These are phyloP conservation scores for Pelargonium australe DNA, from an alignment of 441 rosid genomes.

Conservation along the genomic window DNA sequence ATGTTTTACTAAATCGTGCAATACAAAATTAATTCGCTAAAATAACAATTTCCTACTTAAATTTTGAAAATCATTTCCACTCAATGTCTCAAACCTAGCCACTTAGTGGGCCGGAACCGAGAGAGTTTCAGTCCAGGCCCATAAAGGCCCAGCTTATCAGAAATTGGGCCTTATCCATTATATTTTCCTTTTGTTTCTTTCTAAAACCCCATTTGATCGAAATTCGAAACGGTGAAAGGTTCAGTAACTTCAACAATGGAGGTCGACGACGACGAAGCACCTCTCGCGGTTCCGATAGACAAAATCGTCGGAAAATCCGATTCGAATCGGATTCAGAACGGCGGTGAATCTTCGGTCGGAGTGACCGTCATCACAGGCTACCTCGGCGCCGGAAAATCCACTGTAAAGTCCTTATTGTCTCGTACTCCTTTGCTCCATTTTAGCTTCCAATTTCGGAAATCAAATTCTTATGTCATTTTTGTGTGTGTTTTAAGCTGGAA, in stretches of 20 bases:
- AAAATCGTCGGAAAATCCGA: slow-evolving; percentile 6
- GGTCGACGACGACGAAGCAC: slow-evolving; percentile 63
- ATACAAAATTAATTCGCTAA: too few relatives aligned
- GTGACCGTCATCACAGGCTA: slow-evolving; percentile 87
- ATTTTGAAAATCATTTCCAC: too few relatives aligned
- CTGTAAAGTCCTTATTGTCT: slow-evolving; percentile 37
- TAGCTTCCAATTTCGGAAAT: not conserved
- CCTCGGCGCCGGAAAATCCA: slow-evolving; percentile 95
- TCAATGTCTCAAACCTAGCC: too few relatives aligned
- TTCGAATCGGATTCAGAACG: slow-evolving; percentile 8
- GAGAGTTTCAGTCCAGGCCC: too few relatives aligned
- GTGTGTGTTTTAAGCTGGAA: not conserved
- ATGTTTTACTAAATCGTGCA: too few relatives aligned
- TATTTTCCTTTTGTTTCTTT: not conserved
- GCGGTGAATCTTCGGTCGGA: slow-evolving; percentile 47
- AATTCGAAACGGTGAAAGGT: not conserved
- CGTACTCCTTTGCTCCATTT: not conserved
- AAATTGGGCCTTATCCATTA: not conserved
- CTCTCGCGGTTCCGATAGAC: slow-evolving; percentile 52
- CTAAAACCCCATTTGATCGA: not conserved
- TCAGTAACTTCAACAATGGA: slow-evolving; percentile 33
- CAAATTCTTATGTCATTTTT: not conserved
- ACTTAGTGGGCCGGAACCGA: too few relatives aligned
- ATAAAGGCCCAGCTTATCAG: too few relatives aligned
- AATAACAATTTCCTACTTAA: too few relatives aligned